Percentiles rank a stretch among this genome's conserved stretches.
Conservation (phyloP, 1,284 basidiomycete genomes). For the Cryptococcus maquisensis region DNA sequence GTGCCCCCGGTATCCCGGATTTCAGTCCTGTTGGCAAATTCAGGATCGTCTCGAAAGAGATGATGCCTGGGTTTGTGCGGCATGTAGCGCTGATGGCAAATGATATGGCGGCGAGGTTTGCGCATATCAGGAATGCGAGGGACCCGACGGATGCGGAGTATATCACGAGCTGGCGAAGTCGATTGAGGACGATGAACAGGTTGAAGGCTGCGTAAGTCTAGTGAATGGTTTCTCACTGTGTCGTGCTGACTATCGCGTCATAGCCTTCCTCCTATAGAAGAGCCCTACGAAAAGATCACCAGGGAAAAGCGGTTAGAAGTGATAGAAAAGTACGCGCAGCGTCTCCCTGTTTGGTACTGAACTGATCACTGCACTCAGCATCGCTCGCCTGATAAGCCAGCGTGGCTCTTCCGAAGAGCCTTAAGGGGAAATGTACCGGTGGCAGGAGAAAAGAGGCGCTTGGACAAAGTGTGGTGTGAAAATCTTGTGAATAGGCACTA, state of each 20-base stretch:
- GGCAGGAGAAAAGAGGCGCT: no score
- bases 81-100: constrained; percentile 80
- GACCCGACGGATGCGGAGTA: constrained; percentile 69
- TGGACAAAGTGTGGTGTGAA: no score
- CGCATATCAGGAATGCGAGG: constrained; percentile 59
- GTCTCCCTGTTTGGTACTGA: not conserved
- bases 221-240: not conserved
- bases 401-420: no score
- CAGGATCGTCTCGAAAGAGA: constrained; percentile 83
- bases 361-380: not conserved
- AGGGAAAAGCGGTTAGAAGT: constrained; percentile 27
- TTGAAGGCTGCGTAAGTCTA: constrained; percentile 50
- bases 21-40: constrained; percentile 86
- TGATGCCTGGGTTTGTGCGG: constrained; percentile 74
- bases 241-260: constrained; percentile 2
- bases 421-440: no score
- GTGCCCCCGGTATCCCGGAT: constrained; percentile 79
- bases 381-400: not conserved
- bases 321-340: constrained; percentile 33
- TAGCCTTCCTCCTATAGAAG: constrained; percentile 24
- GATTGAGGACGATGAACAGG: constrained; percentile 71
- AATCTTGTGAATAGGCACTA: no score
- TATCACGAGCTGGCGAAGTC: constrained; percentile 80
- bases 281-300: constrained; percentile 18
- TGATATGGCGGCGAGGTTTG: constrained; percentile 80